phyloP scores from a whole-genome alignment of 768 basidiomycete genomes.

The Mycena crocata region DNA sequence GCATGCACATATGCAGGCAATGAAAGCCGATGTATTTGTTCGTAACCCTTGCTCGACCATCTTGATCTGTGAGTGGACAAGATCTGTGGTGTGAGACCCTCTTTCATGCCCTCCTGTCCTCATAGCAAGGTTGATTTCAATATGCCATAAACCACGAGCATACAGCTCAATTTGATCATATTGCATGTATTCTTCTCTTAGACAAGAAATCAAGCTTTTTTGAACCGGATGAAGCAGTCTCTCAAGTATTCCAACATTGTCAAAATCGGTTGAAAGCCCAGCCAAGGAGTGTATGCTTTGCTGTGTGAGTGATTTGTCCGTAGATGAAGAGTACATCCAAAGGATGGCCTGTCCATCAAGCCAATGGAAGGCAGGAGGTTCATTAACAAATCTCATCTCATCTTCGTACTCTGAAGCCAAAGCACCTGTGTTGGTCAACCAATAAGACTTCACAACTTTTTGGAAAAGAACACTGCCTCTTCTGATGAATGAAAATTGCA shows the following conservation, averaged over 20 bases:
- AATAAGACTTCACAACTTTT: not conserved
- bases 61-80: constrained; percentile 19
- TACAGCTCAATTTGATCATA: constrained; percentile 21
- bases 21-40: constrained; percentile 12
- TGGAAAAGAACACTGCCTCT: not conserved
- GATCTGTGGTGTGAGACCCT: constrained; percentile 18
- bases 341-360: constrained; percentile 27
- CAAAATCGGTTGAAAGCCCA: constrained; percentile 20
- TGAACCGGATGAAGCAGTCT: constrained; percentile 13
- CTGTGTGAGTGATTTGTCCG: constrained; percentile 17
- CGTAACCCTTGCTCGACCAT: constrained; percentile 12
- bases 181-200: constrained; percentile 8
- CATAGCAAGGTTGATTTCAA: constrained; percentile 23
- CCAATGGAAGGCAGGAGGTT: constrained; percentile 13
- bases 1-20: constrained; percentile 26
- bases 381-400: constrained; percentile 15
- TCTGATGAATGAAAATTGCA: not conserved
- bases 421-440: not conserved
- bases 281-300: constrained; percentile 21
- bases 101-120: constrained; percentile 16
- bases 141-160: constrained; percentile 25
- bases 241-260: constrained; percentile 17
- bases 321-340: constrained; percentile 20
- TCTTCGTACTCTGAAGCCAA: constrained; percentile 16
- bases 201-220: constrained; percentile 13